phyloP scores from a whole-genome alignment of 1,284 basidiomycete species.

The Agroathelia rolfsii region DNA sequence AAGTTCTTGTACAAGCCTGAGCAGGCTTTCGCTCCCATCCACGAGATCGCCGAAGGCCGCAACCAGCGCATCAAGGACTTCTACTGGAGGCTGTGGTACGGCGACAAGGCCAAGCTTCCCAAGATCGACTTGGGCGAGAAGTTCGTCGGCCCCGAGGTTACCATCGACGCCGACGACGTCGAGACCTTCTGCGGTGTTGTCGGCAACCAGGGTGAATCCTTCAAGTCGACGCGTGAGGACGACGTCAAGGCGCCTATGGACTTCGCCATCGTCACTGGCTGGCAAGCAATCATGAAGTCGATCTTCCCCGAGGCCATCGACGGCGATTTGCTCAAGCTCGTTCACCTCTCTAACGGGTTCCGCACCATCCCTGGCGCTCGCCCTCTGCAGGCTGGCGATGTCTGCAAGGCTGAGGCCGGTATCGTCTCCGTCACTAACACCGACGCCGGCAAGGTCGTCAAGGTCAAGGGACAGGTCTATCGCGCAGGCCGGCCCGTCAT shows the following conservation, averaged over 20 bases:
- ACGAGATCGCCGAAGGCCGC: conserved; percentile 79
- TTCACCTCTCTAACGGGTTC: conserved; percentile 97
- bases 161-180: conserved; percentile 66
- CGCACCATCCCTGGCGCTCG: conserved; percentile 72
- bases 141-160: conserved; percentile 78
- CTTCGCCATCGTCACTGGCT: conserved; percentile 96
- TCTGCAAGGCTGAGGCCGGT: conserved; percentile 82
- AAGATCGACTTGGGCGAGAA: conserved; percentile 66
- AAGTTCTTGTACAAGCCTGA: conserved; percentile 84
- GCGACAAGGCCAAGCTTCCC: conserved; percentile 70
- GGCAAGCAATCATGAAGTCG: conserved; percentile 96
- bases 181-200: conserved; percentile 91
- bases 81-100: conserved; percentile 97
- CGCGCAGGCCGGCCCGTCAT: conserved; percentile 75
- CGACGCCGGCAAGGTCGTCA: conserved; percentile 89
- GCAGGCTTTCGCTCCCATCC: conserved; percentile 87
- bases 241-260: conserved; percentile 90
- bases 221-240: conserved; percentile 69
- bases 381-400: conserved; percentile 77
- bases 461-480: conserved; percentile 81
- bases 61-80: conserved; percentile 92
- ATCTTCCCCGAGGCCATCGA: conserved; percentile 91
- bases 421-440: conserved; percentile 88
- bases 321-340: conserved; percentile 89
- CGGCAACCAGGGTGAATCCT: conserved; percentile 86